Evolutionary conservation across 2,329 filamentous ascomycete genomes (phyloP).

Genomic region (Macrophomina pseudophaseolina): DNA sequence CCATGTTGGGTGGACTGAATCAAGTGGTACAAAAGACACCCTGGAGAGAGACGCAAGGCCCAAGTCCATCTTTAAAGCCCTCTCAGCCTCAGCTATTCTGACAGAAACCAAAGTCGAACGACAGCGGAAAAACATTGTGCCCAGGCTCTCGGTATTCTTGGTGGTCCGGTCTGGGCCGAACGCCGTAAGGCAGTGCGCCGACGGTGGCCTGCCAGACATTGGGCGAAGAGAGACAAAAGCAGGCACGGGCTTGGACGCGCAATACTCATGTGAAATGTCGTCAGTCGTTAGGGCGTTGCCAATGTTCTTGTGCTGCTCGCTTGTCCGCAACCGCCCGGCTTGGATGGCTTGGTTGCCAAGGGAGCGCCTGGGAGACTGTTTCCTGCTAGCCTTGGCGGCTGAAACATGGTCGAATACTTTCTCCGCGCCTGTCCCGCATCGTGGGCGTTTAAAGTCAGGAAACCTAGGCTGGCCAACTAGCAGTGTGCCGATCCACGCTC

Average conservation of each 20-base stretch:
- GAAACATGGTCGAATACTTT: not conserved
- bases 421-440: not conserved
- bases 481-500: not conserved
- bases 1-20: constrained; percentile 4
- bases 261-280: constrained; percentile 14
- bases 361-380: not conserved
- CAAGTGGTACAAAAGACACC: constrained; percentile 1
- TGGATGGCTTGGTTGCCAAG: constrained; percentile 20
- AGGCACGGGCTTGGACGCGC: not conserved
- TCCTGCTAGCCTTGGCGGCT: constrained; percentile 4
- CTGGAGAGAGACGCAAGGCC: not conserved
- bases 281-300: constrained; percentile 9
- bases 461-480: not conserved
- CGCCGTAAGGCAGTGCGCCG: not conserved
- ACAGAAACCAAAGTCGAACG: not conserved
- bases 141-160: constrained; percentile 22
- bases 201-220: not conserved
- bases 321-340: constrained; percentile 6
- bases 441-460: not conserved
- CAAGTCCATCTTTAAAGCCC: constrained; percentile 13
- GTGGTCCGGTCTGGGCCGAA: constrained; percentile 16
- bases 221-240: not conserved
- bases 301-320: constrained; percentile 7
- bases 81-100: not conserved
- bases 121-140: constrained; percentile 8